phyloP scores from a whole-genome alignment of 495 filamentous ascomycete genomes.

The Tuber calosporum region DNA sequence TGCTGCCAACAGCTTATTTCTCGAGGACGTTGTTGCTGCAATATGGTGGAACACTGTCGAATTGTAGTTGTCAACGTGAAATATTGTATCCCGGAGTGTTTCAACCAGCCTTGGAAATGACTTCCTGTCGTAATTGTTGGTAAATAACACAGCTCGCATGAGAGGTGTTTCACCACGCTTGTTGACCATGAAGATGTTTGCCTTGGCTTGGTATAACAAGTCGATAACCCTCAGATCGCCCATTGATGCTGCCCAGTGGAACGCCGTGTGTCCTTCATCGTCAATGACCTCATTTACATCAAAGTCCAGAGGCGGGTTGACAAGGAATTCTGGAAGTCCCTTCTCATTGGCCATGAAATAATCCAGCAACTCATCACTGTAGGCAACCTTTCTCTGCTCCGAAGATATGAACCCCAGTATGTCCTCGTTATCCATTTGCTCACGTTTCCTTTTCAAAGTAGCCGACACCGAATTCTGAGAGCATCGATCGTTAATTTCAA shows the following conservation, averaged over 20 bases:
- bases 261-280: constrained; percentile 74
- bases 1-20: constrained; percentile 71
- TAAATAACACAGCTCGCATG: constrained; percentile 90
- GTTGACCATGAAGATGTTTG: constrained; percentile 60
- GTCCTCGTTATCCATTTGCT: constrained; percentile 68
- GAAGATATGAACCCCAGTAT: constrained; percentile 64
- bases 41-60: constrained; percentile 90
- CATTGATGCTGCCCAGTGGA: constrained; percentile 99
- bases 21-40: constrained; percentile 68
- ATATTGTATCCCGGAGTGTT: constrained; percentile 68
- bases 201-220: constrained; percentile 68
- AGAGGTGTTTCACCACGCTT: constrained; percentile 83
- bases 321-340: constrained; percentile 57
- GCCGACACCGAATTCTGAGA: constrained; percentile 51
- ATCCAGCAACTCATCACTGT: constrained; percentile 84
- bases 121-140: constrained; percentile 86
- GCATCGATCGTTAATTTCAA: constrained; percentile 45
- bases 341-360: constrained; percentile 82
- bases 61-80: constrained; percentile 63
- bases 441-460: constrained; percentile 43
- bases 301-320: constrained; percentile 71
- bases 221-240: constrained; percentile 86
- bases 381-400: constrained; percentile 68
- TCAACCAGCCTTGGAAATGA: constrained; percentile 76
- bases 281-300: constrained; percentile 85